Percentiles rank a stretch among this genome's conserved stretches.
Evolutionary conservation across 2,329 filamentous ascomycete genomes (phyloP).

Genomic region (Tolypocladium amazonense): DNA sequence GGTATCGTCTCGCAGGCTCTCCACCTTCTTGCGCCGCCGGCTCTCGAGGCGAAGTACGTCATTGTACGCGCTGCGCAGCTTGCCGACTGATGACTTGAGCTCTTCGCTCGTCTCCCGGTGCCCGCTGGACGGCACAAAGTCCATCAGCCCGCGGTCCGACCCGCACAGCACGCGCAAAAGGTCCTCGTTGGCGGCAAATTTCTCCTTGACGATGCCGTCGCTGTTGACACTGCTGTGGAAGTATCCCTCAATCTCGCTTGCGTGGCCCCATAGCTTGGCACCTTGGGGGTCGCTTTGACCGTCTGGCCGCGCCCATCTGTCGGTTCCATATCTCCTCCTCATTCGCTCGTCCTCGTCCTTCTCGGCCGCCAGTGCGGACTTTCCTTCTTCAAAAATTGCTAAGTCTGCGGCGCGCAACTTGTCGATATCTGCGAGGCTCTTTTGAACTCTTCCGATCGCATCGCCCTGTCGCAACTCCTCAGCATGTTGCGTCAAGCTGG

Average conservation of each 20-base stretch:
- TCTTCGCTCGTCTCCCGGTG: conserved; percentile 69
- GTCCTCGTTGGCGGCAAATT: conserved; percentile 65
- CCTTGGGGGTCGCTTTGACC: conserved; percentile 58
- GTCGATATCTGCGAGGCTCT: conserved; percentile 78
- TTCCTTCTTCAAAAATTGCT: conserved; percentile 72
- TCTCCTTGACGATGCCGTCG: conserved; percentile 57
- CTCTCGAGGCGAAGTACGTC: conserved; percentile 78
- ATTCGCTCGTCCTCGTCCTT: conserved; percentile 72
- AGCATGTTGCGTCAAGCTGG: conserved; percentile 75
- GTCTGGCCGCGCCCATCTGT: conserved; percentile 65
- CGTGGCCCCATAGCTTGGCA: conserved; percentile 61
- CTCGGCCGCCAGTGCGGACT: conserved; percentile 66
- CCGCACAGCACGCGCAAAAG: conserved; percentile 68
- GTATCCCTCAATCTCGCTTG: conserved; percentile 75
- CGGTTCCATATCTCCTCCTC: conserved; percentile 72
- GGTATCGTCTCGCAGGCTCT: conserved; percentile 67
- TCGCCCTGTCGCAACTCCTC: conserved; percentile 91
- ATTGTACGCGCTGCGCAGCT: conserved; percentile 70
- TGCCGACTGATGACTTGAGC: conserved; percentile 68
- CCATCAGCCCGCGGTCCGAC: conserved; percentile 70
- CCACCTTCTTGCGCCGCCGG: conserved; percentile 66
- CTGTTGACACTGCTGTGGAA: conserved; percentile 54
- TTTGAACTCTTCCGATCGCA: conserved; percentile 64
- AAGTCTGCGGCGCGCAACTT: conserved; percentile 77
- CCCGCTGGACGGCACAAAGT: conserved; percentile 80